Conservation (phyloP, 140 eudicot genomes). For the Anethum foeniculum region DNA sequence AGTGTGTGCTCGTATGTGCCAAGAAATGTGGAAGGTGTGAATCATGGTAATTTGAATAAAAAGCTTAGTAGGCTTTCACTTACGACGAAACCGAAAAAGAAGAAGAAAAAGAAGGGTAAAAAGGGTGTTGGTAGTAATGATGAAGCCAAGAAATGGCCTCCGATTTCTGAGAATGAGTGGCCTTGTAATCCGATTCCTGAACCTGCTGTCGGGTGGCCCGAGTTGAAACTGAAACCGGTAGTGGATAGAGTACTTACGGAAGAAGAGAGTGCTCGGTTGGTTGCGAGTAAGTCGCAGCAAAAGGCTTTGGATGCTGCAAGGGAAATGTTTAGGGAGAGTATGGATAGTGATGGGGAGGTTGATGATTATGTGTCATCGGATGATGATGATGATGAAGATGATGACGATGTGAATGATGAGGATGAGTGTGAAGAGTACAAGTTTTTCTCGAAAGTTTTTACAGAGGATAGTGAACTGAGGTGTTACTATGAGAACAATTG, state of each 20-base stretch:
- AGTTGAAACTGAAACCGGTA: slow-evolving; percentile 24
- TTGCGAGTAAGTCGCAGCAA: slow-evolving; percentile 32
- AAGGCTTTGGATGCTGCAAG: slow-evolving; percentile 34
- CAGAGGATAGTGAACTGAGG: slow-evolving; percentile 44
- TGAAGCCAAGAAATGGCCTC: background rate
- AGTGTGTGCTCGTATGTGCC: background rate
- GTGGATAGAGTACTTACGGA: slow-evolving; percentile 22
- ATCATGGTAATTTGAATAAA: slow-evolving; percentile 26
- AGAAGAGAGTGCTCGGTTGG: slow-evolving; percentile 32
- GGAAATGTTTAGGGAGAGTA: slow-evolving; percentile 22
- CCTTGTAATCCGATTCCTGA: slow-evolving; percentile 34
- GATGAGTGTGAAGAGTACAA: slow-evolving; percentile 26
- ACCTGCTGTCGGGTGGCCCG: slow-evolving; percentile 45
- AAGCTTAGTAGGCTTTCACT: slow-evolving; percentile 14
- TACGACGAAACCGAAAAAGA: slow-evolving; percentile 32
- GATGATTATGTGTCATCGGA: slow-evolving; percentile 18
- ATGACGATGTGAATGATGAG: slow-evolving; percentile 23
- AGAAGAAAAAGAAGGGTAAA: background rate
- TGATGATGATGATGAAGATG: slow-evolving; percentile 34
- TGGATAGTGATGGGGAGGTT: slow-evolving; percentile 27
- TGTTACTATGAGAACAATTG: slow-evolving; percentile 44
- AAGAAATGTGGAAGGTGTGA: slow-evolving; percentile 22
- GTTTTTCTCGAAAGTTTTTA: slow-evolving; percentile 40
- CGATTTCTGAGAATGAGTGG: slow-evolving; percentile 55
- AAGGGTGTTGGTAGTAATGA: background rate